These are phyloP conservation scores for Annona cherimola DNA, from an alignment of 164 flowering plant species.

Conservation along the genomic window DNA sequence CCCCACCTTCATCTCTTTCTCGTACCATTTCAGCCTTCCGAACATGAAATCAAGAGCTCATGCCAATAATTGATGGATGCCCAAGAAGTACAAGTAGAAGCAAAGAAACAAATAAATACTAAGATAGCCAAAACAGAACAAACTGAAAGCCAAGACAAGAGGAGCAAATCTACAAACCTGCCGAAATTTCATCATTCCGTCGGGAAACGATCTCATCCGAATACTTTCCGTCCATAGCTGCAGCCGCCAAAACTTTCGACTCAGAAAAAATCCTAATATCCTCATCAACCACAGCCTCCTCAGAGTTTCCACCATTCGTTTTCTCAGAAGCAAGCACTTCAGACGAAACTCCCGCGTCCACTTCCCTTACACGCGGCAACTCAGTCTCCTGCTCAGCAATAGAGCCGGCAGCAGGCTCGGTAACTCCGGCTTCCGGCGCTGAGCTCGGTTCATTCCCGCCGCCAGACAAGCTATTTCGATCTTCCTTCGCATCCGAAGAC, in stretches of 20 bases:
- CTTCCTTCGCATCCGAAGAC: neutral
- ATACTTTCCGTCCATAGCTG: neutral
- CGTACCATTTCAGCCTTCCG: no score
- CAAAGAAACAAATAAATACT: no score
- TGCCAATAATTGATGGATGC: no score
- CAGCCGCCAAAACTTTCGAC: neutral
- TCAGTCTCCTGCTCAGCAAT: neutral
- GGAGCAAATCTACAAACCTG: neutral
- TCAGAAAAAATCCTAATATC: neutral
- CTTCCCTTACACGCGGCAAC: neutral
- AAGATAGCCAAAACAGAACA: no score
- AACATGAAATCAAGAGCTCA: no score
- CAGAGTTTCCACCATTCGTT: neutral
- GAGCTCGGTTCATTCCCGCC: neutral
- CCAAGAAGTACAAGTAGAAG: no score
- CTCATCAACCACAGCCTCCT: neutral
- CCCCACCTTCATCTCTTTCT: no score
- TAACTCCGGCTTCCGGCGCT: neutral
- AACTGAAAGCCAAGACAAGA: no score
- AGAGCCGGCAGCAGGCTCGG: neutral
- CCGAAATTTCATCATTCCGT: neutral
- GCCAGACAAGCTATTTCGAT: neutral
- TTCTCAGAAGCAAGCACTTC: conserved; percentile 6
- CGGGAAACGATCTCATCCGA: neutral
- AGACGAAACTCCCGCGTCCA: neutral